A percentile compares a stretch with the other conserved stretches of the same genome.
These are phyloP conservation scores for Forsythia suspensa DNA, from an alignment of 257 asterid genomes.

Conservation along the genomic window DNA sequence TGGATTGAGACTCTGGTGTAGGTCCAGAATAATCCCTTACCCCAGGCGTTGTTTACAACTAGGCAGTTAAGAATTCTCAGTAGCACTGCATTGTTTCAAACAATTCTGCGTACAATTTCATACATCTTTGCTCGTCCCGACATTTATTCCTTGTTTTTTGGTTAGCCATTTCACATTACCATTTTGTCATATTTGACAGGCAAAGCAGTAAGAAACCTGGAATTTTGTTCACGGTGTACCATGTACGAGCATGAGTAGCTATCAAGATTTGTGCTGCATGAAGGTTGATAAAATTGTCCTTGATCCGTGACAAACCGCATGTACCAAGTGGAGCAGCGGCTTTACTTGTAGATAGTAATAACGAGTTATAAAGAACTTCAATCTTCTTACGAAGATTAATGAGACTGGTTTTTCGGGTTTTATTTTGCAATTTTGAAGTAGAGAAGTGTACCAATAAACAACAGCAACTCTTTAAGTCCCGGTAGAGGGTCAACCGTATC, in stretches of 20 bases:
- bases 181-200: slow-evolving; percentile 32
- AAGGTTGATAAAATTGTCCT: slow-evolving; percentile 1
- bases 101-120: no score
- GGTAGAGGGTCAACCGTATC: background rate
- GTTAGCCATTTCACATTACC: background rate
- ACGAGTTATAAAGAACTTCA: slow-evolving; percentile 17
- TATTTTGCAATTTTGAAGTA: slow-evolving; percentile 18
- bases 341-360: slow-evolving; percentile 46
- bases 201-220: slow-evolving; percentile 43
- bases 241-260: slow-evolving; percentile 2
- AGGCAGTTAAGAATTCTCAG: no score
- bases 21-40: no score
- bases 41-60: no score
- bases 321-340: slow-evolving; percentile 29
- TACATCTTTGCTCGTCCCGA: no score
- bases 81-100: no score
- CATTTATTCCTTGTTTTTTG: no score
- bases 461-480: background rate
- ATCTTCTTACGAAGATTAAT: slow-evolving; percentile 12
- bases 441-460: slow-evolving; percentile 32
- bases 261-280: slow-evolving; percentile 28
- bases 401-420: slow-evolving; percentile 23
- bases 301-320: background rate
- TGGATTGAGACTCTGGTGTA: no score
- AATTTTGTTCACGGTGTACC: slow-evolving; percentile 20